Evolutionary conservation across 2,329 filamentous ascomycete species (phyloP).

Genomic region (Penicillium sp.): DNA sequence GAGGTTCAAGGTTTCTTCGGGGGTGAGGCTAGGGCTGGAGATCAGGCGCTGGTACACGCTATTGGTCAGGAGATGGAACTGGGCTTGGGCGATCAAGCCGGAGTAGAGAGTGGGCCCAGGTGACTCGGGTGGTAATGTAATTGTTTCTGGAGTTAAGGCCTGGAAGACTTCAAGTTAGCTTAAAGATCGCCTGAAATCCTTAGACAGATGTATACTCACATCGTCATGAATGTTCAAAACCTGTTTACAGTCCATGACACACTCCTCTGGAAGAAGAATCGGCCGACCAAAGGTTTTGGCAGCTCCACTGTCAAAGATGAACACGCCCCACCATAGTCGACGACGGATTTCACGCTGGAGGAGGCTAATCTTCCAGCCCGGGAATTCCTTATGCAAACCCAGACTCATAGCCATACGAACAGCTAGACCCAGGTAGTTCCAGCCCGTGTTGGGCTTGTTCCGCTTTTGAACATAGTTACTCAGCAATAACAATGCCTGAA

Average conservation of each 20-base stretch:
- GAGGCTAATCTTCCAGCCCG: conserved; percentile 54
- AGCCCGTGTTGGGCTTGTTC: conserved; percentile 59
- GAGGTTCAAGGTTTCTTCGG: conserved; percentile 49
- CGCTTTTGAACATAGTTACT: conserved; percentile 59
- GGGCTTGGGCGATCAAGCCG: conserved; percentile 50
- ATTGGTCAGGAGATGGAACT: conserved; percentile 53
- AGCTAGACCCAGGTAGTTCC: conserved; percentile 57
- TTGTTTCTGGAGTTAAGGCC: conserved; percentile 46
- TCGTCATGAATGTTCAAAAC: conserved; percentile 54
- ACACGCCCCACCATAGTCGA: conserved; percentile 52
- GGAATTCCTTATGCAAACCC: conserved; percentile 59
- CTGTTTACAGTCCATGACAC: conserved; percentile 52
- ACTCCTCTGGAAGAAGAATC: conserved; percentile 52
- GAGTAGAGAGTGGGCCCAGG: conserved; percentile 52
- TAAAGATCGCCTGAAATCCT: background rate
- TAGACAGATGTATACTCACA: conserved; percentile 25
- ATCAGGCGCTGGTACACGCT: conserved; percentile 54
- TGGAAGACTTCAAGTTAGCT: conserved; percentile 23
- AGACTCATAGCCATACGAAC: conserved; percentile 58
- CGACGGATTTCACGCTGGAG: conserved; percentile 50
- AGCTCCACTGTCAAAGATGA: conserved; percentile 57
- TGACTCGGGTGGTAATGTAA: conserved; percentile 45
- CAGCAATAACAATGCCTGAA: conserved; percentile 55
- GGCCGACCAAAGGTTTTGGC: conserved; percentile 59
- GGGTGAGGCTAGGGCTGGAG: conserved; percentile 49